Percentiles rank a stretch among this genome's conserved stretches.
Conservation (phyloP, 345 rosid genomes). For the Salix viminalis region DNA sequence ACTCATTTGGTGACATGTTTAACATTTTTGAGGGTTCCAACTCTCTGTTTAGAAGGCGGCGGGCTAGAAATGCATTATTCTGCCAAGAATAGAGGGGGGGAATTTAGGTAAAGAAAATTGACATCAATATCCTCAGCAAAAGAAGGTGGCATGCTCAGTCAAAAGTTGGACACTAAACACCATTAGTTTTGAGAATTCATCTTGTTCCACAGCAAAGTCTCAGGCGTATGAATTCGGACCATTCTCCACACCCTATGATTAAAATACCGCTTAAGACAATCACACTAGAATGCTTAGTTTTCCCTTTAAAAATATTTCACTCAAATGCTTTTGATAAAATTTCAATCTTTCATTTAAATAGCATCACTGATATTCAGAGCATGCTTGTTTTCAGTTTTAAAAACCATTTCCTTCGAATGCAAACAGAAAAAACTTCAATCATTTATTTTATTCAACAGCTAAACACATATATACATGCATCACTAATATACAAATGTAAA, state of each 20-base stretch:
- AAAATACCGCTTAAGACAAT: background rate
- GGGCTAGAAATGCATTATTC: constrained; percentile 58
- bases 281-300: background rate
- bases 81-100: constrained; percentile 21
- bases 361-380: background rate
- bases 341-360: background rate
- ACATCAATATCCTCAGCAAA: constrained; percentile 5
- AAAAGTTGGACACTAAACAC: background rate
- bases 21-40: constrained; percentile 74
- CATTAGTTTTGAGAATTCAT: background rate
- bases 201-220: background rate
- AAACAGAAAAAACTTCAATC: background rate
- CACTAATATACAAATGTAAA: background rate
- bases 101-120: background rate
- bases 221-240: background rate
- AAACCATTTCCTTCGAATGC: background rate
- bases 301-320: background rate
- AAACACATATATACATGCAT: background rate
- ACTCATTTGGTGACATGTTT: constrained; percentile 83
- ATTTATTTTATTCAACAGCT: background rate
- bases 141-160: background rate
- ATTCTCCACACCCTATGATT: background rate
- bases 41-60: constrained; percentile 74
- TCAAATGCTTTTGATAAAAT: background rate
- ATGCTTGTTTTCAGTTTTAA: background rate